Conservation (phyloP, 768 basidiomycete genomes). For the Collybia sordida region DNA sequence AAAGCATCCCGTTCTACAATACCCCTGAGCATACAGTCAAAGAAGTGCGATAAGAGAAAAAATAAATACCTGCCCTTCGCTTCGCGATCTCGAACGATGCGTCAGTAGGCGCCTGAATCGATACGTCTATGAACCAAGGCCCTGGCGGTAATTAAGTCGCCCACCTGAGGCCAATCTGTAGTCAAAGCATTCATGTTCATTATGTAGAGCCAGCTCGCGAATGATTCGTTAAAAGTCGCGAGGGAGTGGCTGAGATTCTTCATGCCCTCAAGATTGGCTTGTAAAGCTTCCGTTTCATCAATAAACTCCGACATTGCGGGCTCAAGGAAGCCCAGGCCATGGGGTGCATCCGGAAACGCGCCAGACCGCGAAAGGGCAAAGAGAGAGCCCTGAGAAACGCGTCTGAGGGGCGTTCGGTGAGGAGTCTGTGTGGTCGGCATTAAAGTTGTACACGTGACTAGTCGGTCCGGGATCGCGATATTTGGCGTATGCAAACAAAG, state of each 20-base stretch:
- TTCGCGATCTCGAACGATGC: conserved; percentile 59
- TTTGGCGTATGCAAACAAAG: conserved; percentile 14
- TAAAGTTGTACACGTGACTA: conserved; percentile 10
- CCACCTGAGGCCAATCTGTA: conserved; percentile 89
- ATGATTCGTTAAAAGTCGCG: conserved; percentile 87
- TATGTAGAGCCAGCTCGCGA: conserved; percentile 88
- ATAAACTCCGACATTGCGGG: conserved; percentile 83
- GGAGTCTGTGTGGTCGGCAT: conserved; percentile 40
- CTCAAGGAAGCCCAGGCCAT: conserved; percentile 83
- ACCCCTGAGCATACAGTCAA: background rate
- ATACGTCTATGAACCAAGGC: background rate
- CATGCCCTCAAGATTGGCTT: conserved; percentile 72
- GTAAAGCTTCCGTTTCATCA: conserved; percentile 83
- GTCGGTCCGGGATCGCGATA: conserved; percentile 4
- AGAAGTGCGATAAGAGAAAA: background rate
- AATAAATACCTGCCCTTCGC: conserved; percentile 54
- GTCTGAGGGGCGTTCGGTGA: conserved; percentile 80
- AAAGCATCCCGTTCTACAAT: conserved; percentile 58
- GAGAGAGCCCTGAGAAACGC: conserved; percentile 90
- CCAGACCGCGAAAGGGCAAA: conserved; percentile 80
- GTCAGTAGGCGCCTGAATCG: conserved; percentile 54
- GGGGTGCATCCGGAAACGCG: conserved; percentile 71
- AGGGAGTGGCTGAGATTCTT: conserved; percentile 72
- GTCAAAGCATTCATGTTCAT: conserved; percentile 95
- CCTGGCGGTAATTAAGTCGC: background rate